Evolutionary conservation across 2,329 filamentous ascomycete genomes (phyloP), one percentile per base, ranked within the genome.

Genomic region (Penicillium brasilianum): DNA sequence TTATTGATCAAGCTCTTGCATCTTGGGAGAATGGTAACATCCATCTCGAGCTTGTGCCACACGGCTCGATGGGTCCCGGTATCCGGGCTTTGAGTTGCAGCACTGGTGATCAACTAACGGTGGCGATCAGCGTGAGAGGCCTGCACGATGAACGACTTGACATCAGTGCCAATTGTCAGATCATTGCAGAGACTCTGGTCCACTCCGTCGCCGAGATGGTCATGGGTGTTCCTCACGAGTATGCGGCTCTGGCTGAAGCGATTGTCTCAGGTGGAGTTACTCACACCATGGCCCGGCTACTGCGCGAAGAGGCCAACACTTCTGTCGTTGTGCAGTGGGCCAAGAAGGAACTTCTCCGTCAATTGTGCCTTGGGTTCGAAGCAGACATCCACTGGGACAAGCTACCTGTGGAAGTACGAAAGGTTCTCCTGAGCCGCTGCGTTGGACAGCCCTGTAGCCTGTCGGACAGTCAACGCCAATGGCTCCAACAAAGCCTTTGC

Each of bases 311-410:
- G 43, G 61, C 68, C 6, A 76, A 81, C 52, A 72, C 77, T 28
- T 67, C 76, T 6, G 71, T 75, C 4, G 78, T 80, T 43, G 76
- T 73, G 59, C 60, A 73, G 59, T 78, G 73, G 76, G 74, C 77
- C 43, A 79, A 78, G 54, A 79, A 75, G 67, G 79, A 83, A n/a
- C 69, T 83, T 1, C 70, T 85, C 14, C 74, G 77, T 18, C 77
- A 81, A 57, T 70, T 83, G 4, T 83, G 81, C 52, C 70, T 85
- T 25, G 82, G 82, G 0, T 77, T 83, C 32, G 77, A 84, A 43
- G 77, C 76, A 51, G 82, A 85, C 56, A 77, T 76, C 10, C 75
- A 83, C 32, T 86, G 84, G 84, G 83, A 85, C 39, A 72, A 68
- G 25, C 70, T 85, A 11, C 81, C 83, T 3, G 68, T 76, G 16